Percentiles rank a stretch among this genome's conserved stretches.
phyloP scores from a whole-genome alignment of 176 grass and related monocot species.

The Juncus inflexus region DNA sequence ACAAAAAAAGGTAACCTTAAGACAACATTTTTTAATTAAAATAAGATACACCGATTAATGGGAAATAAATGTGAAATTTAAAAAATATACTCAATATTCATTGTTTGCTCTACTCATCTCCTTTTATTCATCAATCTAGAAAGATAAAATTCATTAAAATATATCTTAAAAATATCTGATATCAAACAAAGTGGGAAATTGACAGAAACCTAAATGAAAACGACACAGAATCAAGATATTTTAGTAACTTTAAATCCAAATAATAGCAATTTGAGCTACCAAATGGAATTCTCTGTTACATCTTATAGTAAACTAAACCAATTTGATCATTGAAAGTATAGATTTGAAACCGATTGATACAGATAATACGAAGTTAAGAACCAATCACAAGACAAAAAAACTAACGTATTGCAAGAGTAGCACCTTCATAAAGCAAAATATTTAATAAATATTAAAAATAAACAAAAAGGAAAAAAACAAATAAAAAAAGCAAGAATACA shows the following conservation, averaged over 20 bases:
- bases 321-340: background rate
- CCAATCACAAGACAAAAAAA: background rate
- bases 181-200: no score
- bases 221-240: background rate
- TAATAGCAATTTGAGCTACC: no score
- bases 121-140: no score
- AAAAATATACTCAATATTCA: background rate
- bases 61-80: background rate
- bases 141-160: no score
- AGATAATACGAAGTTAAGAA: background rate
- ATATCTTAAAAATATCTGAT: no score
- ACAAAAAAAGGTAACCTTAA: background rate
- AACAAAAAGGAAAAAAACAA: constrained; percentile 9
- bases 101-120: no score
- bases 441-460: background rate
- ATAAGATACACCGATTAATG: background rate
- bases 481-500: no score
- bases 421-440: constrained; percentile 5
- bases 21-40: background rate
- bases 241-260: no score
- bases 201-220: background rate
- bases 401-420: background rate
- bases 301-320: no score
- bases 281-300: no score
- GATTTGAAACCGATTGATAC: constrained; percentile 14